These are phyloP conservation scores for Meyerozyma athensensis DNA, from an alignment of 1,139 yeast genomes.

Conservation along the genomic window DNA sequence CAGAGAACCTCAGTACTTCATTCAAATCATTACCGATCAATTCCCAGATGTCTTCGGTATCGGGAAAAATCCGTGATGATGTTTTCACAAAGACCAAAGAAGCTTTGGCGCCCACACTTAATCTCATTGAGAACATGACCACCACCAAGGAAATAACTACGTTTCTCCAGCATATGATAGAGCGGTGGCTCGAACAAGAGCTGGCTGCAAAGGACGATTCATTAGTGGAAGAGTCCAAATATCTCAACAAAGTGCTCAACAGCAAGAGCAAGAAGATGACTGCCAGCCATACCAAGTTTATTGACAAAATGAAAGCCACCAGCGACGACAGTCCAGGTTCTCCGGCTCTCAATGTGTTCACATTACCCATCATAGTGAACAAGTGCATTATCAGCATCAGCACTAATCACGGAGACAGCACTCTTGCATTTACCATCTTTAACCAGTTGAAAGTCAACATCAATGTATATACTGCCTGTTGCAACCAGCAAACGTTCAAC, in stretches of 20 bases:
- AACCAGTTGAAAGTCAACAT: constrained; percentile 32
- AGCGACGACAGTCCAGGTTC: constrained; percentile 16
- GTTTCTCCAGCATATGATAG: constrained; percentile 14
- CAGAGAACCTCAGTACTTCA: constrained; percentile 9
- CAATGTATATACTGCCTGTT: constrained; percentile 28
- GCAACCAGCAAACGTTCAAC: constrained; percentile 42
- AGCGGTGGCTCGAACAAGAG: constrained; percentile 12
- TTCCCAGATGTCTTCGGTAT: constrained; percentile 9
- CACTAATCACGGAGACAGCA: constrained; percentile 27
- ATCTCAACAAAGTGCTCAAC: constrained; percentile 13
- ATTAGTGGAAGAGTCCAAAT: constrained; percentile 6
- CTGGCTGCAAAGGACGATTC: constrained; percentile 5
- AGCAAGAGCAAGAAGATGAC: constrained; percentile 11
- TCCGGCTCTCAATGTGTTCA: constrained; percentile 30
- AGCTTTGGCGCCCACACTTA: constrained; percentile 24
- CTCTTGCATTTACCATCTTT: constrained; percentile 32
- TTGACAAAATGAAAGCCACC: constrained; percentile 12
- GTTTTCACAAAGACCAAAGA: constrained; percentile 16
- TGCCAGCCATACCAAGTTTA: constrained; percentile 16
- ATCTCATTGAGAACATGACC: constrained; percentile 15
- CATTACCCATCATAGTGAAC: constrained; percentile 37
- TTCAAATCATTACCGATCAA: constrained; percentile 7
- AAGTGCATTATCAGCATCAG: constrained; percentile 5
- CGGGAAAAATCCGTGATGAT: constrained; percentile 8
- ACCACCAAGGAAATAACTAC: constrained; percentile 12